Conservation (phyloP, 2,329 filamentous ascomycete species). For the Gnomoniopsis smithogilvyi region DNA sequence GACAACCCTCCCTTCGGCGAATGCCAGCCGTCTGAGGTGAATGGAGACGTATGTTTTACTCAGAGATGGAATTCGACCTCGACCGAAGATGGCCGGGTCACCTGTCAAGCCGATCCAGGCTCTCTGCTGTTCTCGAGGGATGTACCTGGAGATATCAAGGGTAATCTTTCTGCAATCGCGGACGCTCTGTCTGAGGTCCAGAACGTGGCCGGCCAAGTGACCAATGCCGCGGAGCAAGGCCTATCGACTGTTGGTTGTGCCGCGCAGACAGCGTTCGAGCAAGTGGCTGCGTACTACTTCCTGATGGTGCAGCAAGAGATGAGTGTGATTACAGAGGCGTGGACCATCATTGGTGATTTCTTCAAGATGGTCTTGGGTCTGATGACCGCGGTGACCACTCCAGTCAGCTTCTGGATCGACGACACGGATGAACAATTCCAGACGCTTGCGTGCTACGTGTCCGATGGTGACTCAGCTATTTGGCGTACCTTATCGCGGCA, state of each 20-base stretch:
- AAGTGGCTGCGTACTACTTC: conserved; percentile 6
- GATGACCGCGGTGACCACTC: neutral
- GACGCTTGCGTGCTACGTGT: neutral
- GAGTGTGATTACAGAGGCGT: neutral
- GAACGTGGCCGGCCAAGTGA: neutral
- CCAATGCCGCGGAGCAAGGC: neutral
- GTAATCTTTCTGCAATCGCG: conserved; percentile 1
- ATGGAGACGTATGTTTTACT: neutral
- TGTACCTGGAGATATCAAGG: neutral
- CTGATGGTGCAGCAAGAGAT: conserved; percentile 2
- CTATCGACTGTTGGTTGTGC: conserved; percentile 2
- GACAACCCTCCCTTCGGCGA: neutral
- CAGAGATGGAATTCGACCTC: neutral
- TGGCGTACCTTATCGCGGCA: conserved; percentile 1
- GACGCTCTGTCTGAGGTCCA: neutral
- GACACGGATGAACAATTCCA: conserved; percentile 5
- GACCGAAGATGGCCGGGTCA: neutral
- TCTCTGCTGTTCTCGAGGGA: neutral
- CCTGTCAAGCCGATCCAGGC: neutral
- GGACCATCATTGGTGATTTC: neutral
- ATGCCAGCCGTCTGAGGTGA: neutral
- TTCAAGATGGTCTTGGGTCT: neutral
- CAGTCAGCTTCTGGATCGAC: conserved; percentile 7
- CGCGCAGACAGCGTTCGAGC: conserved; percentile 1
- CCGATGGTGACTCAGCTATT: neutral